phyloP scores from a whole-genome alignment of 1,284 basidiomycete species.

The Pseudozyma sp. region DNA sequence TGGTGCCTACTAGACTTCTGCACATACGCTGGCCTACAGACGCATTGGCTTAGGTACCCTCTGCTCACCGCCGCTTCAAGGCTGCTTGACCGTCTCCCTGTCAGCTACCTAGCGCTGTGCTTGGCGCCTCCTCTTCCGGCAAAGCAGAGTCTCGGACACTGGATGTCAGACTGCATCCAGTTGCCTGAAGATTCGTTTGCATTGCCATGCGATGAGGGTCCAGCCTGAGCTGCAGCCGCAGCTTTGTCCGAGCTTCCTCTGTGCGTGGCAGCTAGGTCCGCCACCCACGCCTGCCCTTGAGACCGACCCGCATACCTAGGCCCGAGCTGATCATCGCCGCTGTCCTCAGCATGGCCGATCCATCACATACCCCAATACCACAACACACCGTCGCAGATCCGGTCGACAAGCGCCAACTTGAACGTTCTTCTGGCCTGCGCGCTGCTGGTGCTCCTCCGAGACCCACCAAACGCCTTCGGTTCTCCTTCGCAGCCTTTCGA shows the following conservation, averaged over 20 bases:
- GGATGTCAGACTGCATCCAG: neutral
- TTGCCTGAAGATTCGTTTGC: neutral
- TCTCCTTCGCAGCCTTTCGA: constrained; percentile 17
- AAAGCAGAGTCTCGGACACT: constrained; percentile 9
- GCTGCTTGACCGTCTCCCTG: no score
- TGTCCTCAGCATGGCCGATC: constrained; percentile 2
- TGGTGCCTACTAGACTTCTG: neutral
- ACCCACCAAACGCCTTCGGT: constrained; percentile 12
- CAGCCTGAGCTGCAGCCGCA: constrained; percentile 17
- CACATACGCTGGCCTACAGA: no score
- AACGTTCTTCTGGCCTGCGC: constrained; percentile 1
- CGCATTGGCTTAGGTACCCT: no score
- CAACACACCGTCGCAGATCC: neutral
- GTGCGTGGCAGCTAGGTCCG: constrained; percentile 1
- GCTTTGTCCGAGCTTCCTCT: constrained; percentile 23
- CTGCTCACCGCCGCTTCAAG: no score
- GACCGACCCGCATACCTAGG: constrained; percentile 39
- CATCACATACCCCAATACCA: neutral
- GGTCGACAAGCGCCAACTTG: neutral
- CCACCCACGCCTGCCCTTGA: constrained; percentile 11
- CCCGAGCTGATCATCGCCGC: constrained; percentile 18
- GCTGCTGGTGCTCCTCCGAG: constrained; percentile 2
- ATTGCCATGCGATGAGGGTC: neutral
- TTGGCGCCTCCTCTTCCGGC: neutral
- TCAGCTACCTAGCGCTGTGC: no score